Base-by-base conservation (phyloP, 2,329 filamentous ascomycete genomes). In the Hypocrella siamensis region DNA sequence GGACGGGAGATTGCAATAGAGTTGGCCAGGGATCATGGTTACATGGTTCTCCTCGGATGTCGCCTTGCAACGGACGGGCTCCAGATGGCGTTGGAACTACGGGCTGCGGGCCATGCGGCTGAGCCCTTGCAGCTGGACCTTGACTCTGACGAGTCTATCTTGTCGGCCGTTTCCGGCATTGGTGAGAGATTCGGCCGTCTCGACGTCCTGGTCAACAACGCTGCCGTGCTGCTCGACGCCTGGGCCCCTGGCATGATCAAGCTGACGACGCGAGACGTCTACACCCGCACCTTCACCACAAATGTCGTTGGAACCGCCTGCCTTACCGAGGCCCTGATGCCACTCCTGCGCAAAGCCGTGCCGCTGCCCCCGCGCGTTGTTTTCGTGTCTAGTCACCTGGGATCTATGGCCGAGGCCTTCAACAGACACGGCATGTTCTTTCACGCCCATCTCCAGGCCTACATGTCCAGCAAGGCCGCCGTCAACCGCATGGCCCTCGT, bases 401-500 rank as follows among this genome's bases (percentile, higher is more conserved):
- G 52, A 1, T 55, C 52, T 6, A 26, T 61, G 2, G 31, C 38
- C 0, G 31, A 41, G 11, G 36, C 50, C 0, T 37, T 41, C 1
- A 49, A 60, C 32, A 42, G 45, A 28, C 38, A 35, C 0, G 51
- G 39, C 0, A 17, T 32, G 2, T 49, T 34, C 8, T 53, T 53
- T 28, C 33, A 31, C 1, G 36, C 41, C 12, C 47, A 51, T 5
- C 50, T 44, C 29, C 53, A 47, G 21, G 42, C 46, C 1, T 63
- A 63, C 32, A 43, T 54, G 10, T 38, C 45, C 4, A 60, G 54
- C 42, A 63, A 63, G 37, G 53, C 58, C 1, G 60, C 58, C 0
- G 17, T 61, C 8, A 58, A 62, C 19, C 58, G 60, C 49, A 39
- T 63, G 3, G 45, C 42, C 19, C 14, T 52, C 4, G 48, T 52